Conservation (phyloP, 805 yeast genomes). For the Candida incommunis region DNA sequence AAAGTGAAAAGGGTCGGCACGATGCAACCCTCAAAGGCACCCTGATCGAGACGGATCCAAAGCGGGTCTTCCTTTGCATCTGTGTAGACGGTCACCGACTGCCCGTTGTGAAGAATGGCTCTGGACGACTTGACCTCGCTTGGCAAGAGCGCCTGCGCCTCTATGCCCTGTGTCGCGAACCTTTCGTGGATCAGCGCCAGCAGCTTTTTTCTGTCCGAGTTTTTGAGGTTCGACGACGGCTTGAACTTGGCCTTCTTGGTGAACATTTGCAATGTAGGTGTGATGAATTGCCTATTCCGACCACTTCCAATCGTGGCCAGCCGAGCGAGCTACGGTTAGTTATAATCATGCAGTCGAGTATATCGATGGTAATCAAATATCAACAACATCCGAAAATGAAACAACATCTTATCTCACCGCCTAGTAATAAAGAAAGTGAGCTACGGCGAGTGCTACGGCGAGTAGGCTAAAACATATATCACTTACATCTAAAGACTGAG, state of each 20-base stretch:
- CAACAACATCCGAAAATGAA: too few species aligned
- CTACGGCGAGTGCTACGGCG: too few species aligned
- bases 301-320: too few species aligned
- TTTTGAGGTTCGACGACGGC: constrained; percentile 64
- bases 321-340: too few species aligned
- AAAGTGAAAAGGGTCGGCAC: constrained; percentile 58
- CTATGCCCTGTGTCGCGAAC: constrained; percentile 23
- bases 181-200: constrained; percentile 28
- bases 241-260: constrained; percentile 30
- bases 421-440: too few species aligned
- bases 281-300: too few species aligned
- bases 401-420: too few species aligned
- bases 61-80: constrained; percentile 52
- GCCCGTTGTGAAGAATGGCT: constrained; percentile 37
- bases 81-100: constrained; percentile 48
- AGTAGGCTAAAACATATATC: too few species aligned
- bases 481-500: too few species aligned
- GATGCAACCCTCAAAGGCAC: constrained; percentile 33
- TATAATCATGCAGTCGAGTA: too few species aligned
- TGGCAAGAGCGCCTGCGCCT: constrained; percentile 30
- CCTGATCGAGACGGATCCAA: constrained; percentile 41
- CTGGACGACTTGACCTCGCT: constrained; percentile 46
- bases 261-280: too few species aligned
- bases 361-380: too few species aligned
- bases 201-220: constrained; percentile 60